Evolutionary conservation across 768 basidiomycete genomes (phyloP), one percentile per base, ranked within the genome.

Genomic region (Boletales sp.): DNA sequence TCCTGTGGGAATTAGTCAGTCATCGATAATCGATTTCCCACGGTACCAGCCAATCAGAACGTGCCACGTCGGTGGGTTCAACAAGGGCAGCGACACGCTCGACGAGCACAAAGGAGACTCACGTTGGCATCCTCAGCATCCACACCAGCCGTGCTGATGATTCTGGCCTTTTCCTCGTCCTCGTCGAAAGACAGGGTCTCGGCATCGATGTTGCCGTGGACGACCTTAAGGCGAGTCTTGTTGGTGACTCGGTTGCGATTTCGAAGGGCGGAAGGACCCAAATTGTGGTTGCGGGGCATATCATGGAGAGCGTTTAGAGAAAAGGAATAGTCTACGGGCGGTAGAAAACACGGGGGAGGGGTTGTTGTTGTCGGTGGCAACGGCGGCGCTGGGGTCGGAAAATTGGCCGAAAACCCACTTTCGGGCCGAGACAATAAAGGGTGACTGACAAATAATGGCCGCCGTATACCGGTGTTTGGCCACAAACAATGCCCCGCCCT

Each of bases 51-150:
- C 79, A 80, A 80, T 79, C 64, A 72, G 69, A 63, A 48, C 35
- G 41, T 54, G 76, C 68, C 77, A 79, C 75, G 70, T 68, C 64
- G 45, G 55, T 25, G 41, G 50, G 57, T 67, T 64, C 73, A 77
- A 77, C 72, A 74, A 69, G 70, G 60, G 34, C 66, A 63, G 70
- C 70, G 61, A 55, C 58, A 60, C 63, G 57, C 65, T 68, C 60
- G 60, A 65, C 50, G 62, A 62, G 52, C 62, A 66, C 65, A 60
- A 63, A 59, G 58, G 58, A 35, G 62, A 79, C 90, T 84, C 76
- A 94, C 91, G 71, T 92, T 91, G 69, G 90, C 90, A 64, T 94
- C 91, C 75, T 93, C 90, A 65, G 87, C 87, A 67, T 94, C 91
- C 62, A 94, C 91, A 60, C 91, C 91, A 38, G 88, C 86, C 18